Conservation (phyloP, 2,329 filamentous ascomycete genomes). For the Pseudogymnoascus sp. region DNA sequence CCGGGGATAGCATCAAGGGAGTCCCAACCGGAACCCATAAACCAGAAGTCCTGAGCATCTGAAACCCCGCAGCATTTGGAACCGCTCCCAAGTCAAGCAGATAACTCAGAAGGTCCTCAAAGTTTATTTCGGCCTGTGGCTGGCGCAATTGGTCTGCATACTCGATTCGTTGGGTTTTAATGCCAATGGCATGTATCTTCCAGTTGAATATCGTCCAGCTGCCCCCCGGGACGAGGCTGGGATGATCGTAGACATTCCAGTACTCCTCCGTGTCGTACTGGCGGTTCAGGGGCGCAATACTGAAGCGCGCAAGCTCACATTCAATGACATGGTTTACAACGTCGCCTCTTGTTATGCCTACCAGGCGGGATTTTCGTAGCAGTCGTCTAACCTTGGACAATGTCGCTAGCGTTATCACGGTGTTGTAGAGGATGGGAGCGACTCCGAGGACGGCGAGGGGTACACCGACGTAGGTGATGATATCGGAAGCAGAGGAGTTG, state of each 20-base stretch:
- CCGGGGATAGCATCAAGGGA: slow-evolving; percentile 46
- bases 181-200: slow-evolving; percentile 54
- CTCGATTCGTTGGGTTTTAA: slow-evolving; percentile 55
- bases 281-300: slow-evolving; percentile 53
- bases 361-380: slow-evolving; percentile 48
- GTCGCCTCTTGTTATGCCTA: slow-evolving; percentile 54
- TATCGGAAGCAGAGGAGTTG: slow-evolving; percentile 34
- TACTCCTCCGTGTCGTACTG: slow-evolving; percentile 47
- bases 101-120: slow-evolving; percentile 55
- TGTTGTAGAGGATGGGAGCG: slow-evolving; percentile 60
- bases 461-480: slow-evolving; percentile 50
- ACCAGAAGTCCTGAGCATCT: slow-evolving; percentile 47
- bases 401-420: slow-evolving; percentile 50
- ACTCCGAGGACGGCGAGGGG: slow-evolving; percentile 53
- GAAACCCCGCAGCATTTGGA: slow-evolving; percentile 52
- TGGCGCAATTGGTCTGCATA: slow-evolving; percentile 45
- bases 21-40: slow-evolving; percentile 56
- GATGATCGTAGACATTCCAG: slow-evolving; percentile 47
- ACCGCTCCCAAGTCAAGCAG: slow-evolving; percentile 56
- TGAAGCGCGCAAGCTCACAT: slow-evolving; percentile 57
- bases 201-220: slow-evolving; percentile 61
- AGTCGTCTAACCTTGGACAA: slow-evolving; percentile 53
- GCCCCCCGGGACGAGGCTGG: slow-evolving; percentile 50
- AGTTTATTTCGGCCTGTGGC: slow-evolving; percentile 43
- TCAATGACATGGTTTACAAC: slow-evolving; percentile 60